phyloP scores from a whole-genome alignment of 192 early-diverging fungal species.

The Dissophora ornata region DNA sequence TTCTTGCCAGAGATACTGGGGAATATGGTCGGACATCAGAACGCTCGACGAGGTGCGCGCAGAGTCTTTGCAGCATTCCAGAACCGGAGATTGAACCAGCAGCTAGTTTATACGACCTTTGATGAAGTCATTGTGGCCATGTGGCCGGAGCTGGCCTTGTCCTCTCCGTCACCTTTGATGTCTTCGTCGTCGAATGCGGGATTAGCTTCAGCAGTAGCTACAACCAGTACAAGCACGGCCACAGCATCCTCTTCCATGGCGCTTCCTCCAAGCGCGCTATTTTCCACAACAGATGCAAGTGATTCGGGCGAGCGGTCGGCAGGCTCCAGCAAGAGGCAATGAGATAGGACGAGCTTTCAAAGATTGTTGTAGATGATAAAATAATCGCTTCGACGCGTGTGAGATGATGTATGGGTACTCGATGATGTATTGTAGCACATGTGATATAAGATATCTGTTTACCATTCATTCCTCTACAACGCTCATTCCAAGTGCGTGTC shows the following conservation, averaged over 20 bases:
- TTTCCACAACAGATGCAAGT: background rate
- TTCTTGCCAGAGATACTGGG: constrained; percentile 78
- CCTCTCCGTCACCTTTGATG: background rate
- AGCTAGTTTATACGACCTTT: constrained; percentile 77
- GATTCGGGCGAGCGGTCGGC: constrained; percentile 10
- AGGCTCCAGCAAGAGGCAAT: background rate
- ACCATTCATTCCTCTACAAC: no score
- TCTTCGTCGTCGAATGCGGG: constrained; percentile 1
- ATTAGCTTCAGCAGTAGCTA: background rate
- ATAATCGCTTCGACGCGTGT: no score
- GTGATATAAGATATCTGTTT: no score
- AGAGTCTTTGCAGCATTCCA: constrained; percentile 80
- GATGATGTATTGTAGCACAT: no score
- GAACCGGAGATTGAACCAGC: constrained; percentile 79
- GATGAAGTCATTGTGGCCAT: constrained; percentile 77
- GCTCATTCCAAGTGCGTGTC: no score
- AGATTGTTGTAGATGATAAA: no score
- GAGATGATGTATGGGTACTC: no score
- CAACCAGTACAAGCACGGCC: background rate
- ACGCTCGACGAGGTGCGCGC: constrained; percentile 79
- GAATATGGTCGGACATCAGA: constrained; percentile 84
- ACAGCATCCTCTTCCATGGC: background rate
- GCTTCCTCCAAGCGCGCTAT: background rate
- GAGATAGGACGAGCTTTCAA: background rate
- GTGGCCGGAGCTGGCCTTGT: constrained; percentile 73